Base-by-base conservation (phyloP, 1,284 basidiomycete genomes). In the Malassezia arunalokei region DNA sequence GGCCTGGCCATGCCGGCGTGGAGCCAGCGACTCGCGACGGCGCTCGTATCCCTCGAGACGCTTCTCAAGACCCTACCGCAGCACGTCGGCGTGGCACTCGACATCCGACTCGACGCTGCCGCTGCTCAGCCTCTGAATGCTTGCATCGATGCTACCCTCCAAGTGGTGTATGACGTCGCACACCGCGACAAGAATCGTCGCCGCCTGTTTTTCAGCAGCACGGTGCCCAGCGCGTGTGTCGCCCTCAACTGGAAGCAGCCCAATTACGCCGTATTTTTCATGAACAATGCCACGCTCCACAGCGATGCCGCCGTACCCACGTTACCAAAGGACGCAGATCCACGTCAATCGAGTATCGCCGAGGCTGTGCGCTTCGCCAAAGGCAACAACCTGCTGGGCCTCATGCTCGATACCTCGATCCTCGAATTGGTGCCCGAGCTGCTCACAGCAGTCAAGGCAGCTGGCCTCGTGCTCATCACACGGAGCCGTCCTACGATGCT, bases 221-320 rank as follows among this genome's bases (percentile, higher is more conserved):
- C 62, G 5, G 63, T 60, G 27, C 68, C 70, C 6, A 69, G 66
- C 20, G 70, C 68, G 4, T 73, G 70, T 52, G 82, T 85, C 3
- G 83, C 85, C 14, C 75, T 98, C 51, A 96, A 98, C 74, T 96
- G 94, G 91, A 99, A 99, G 76, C 94, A 99, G 75, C 94, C 94
- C 14, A 98, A 98, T 74, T 58, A 95, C 78, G 89, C 94, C 47
- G 92, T 98, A 29, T 94, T 98, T 76, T 87, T 96, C 73, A 83
- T 84, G 7, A 85, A 86, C 9, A 82, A 83, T 67, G 94, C 47
- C 3, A 41, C 52, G n/a, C 41, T 54, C 3, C 37, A 40, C 14
- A 40, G 40, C 29, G 35, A 3, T 56, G 56, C 24, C 38, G 51
- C 38, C 37, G 71, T 30, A 57, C 74, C 3, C 74, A 1, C 74